Evolutionary conservation across 768 basidiomycete species (phyloP).

Genomic region (Rhizopogon roseolus): DNA sequence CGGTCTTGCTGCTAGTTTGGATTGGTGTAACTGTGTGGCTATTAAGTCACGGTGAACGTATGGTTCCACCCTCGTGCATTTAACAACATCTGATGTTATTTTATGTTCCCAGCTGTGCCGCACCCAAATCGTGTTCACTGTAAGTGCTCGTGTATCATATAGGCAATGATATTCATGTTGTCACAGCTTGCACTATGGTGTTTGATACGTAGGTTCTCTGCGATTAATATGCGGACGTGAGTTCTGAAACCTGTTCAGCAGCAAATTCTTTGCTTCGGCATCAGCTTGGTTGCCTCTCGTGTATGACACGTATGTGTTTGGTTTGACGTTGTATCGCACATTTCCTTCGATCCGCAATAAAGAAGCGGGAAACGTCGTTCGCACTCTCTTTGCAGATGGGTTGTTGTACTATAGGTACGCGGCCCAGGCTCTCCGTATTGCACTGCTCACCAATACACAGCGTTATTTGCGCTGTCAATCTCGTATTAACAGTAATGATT

Average conservation of each 20-base stretch:
- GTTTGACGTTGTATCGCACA: slow-evolving; percentile 29
- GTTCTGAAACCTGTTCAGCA: slow-evolving; percentile 6
- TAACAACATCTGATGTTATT: background rate
- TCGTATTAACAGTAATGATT: slow-evolving; percentile 36
- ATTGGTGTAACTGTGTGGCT: slow-evolving; percentile 50
- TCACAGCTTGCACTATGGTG: slow-evolving; percentile 38
- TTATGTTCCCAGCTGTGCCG: slow-evolving; percentile 6
- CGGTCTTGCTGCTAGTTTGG: slow-evolving; percentile 36
- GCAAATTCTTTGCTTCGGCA: too few relatives aligned
- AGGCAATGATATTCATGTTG: slow-evolving; percentile 22
- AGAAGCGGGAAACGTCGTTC: slow-evolving; percentile 13
- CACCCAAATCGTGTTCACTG: slow-evolving; percentile 5
- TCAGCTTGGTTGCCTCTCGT: slow-evolving; percentile 38
- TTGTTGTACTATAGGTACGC: slow-evolving; percentile 31
- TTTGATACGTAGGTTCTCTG: slow-evolving; percentile 21
- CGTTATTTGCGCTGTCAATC: slow-evolving; percentile 33
- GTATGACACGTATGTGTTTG: slow-evolving; percentile 33
- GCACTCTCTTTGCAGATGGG: slow-evolving; percentile 27
- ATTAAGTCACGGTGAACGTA: slow-evolving; percentile 46
- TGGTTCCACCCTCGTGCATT: slow-evolving; percentile 12
- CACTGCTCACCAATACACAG: slow-evolving; percentile 13
- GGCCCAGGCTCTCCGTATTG: background rate
- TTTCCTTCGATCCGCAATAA: slow-evolving; percentile 12
- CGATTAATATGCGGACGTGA: background rate
- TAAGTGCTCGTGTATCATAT: slow-evolving; percentile 1